Evolutionary conservation across 495 filamentous ascomycete species (phyloP), one percentile per base, ranked within the genome.

Genomic region (Xylaria longipes): DNA sequence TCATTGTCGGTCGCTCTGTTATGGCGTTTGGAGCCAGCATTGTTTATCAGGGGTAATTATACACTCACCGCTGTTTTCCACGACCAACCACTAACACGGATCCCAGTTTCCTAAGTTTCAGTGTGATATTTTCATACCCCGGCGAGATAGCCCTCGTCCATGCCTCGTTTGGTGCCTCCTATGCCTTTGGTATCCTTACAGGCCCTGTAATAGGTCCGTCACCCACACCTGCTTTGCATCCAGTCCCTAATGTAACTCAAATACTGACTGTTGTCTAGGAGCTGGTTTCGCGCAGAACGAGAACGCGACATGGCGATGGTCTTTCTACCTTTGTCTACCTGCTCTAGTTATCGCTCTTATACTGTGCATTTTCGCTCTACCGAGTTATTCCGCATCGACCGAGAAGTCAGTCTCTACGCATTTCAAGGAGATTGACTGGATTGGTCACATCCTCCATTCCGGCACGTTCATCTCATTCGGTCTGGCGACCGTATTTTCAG

Each of bases 321-420:
- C 86, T 7, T 92, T 92, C 72, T 93, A 91, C 76, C 86, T 93
- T 73, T 90, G 91, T 63, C 84, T 92, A 9, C 79, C 81, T 43
- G 78, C 91, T 31, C 86, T 86, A 5, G 89, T 69, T 15, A 70
- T 85, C 29, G 85, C 84, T 52, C 77, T 86, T 3, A 84, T 86
- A 0, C 81, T 88, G 31, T 89, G 86, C 72, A 46, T 90, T 57
- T 82, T 88, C 68, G 73, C 87, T 29, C 74, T 89, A 0, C 89
- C 88, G 1, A 74, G 74, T 5, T 76, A 77, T 27, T 80, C 86
- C 54, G 85, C 88, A 1, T 81, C 82, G 15, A 80, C 82, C 2
- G 75, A 75, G 12, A 78, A 76, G 6, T 52, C 76, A 0, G 52
- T 82, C 46, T 68, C 54, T 5, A 67, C 81, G 6, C 80, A 80